Evolutionary conservation across 108 stramenopile genomes (phyloP).

Genomic region (Hondaea fermentalgiana): DNA sequence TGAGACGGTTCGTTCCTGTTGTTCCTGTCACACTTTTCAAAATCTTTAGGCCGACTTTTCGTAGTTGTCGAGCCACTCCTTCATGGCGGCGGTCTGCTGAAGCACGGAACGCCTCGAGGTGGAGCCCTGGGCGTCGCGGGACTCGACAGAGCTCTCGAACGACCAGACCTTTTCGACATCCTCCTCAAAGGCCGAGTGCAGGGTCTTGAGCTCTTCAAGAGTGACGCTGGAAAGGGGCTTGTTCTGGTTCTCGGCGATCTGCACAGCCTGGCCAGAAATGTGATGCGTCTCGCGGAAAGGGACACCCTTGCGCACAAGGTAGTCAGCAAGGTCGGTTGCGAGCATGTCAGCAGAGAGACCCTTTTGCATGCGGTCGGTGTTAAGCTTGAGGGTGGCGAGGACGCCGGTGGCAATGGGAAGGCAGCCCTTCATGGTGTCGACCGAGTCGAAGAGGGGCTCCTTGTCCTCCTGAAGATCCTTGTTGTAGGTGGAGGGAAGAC

Average conservation of each 20-base stretch:
- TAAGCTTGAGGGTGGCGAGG: conserved; percentile 81
- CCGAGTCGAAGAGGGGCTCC: conserved; percentile 85
- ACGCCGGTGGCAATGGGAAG: conserved; percentile 92
- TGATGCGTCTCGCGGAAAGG: conserved; percentile 99
- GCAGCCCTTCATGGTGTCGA: conserved; percentile 85
- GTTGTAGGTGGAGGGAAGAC: conserved; percentile 95
- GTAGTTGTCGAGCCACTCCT: conserved; percentile 18
- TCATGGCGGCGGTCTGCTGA: conserved; percentile 30
- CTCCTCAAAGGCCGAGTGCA: conserved; percentile 44
- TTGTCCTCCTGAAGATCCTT: conserved; percentile 99
- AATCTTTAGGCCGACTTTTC: not conserved
- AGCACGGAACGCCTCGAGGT: conserved; percentile 35
- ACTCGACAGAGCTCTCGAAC: conserved; percentile 50
- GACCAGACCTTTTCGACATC: conserved; percentile 47
- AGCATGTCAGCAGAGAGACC: conserved; percentile 94
- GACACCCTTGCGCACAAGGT: conserved; percentile 93
- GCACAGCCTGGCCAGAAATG: conserved; percentile 65
- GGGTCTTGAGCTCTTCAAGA: conserved; percentile 33
- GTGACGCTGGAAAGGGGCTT: conserved; percentile 33
- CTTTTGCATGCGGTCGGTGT: conserved; percentile 69
- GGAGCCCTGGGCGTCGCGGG: conserved; percentile 45
- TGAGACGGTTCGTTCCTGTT: too few species aligned
- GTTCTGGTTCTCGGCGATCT: conserved; percentile 44
- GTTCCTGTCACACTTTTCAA: too few species aligned
- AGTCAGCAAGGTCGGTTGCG: conserved; percentile 97